Percentiles rank a stretch among this genome's conserved stretches.
Conservation (phyloP, 441 rosid species). For the Euphorbia corollata region DNA sequence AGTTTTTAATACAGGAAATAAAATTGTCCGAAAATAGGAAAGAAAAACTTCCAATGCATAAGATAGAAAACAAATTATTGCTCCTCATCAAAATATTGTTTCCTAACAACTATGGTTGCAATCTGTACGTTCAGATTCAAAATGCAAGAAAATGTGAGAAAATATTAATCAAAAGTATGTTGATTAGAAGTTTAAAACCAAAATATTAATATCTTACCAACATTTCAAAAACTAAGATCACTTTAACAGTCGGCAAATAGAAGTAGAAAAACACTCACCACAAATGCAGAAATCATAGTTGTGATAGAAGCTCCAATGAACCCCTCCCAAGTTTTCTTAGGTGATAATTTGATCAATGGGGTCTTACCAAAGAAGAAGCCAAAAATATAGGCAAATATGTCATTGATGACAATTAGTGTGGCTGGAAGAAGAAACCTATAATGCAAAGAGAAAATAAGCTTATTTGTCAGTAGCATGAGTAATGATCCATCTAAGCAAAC, state of each 20-base stretch:
- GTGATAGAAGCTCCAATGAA: slow-evolving; percentile 87
- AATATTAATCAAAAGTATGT: background rate
- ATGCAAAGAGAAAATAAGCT: slow-evolving; percentile 15
- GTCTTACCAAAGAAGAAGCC: slow-evolving; percentile 97
- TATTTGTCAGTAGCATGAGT: slow-evolving; percentile 13
- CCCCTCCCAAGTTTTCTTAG: slow-evolving; percentile 99
- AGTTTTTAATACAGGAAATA: background rate
- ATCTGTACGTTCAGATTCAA: background rate
- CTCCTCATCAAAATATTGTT: background rate
- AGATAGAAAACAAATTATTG: background rate
- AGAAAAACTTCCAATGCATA: background rate
- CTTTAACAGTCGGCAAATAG: background rate
- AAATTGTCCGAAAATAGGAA: background rate
- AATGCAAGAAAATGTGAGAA: background rate
- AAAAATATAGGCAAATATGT: slow-evolving; percentile 73
- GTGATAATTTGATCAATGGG: slow-evolving; percentile 86
- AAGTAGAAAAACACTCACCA: slow-evolving; percentile 41
- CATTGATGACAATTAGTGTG: slow-evolving; percentile 80
- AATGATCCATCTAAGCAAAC: slow-evolving; percentile 3
- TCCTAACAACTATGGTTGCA: background rate
- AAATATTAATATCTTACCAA: background rate
- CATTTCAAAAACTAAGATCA: background rate
- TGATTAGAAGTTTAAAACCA: background rate
- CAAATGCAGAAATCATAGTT: slow-evolving; percentile 80
- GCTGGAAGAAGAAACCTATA: slow-evolving; percentile 97